These are phyloP conservation scores for Dactylis glomerata DNA, from an alignment of 176 grass and related monocot genomes.

Conservation along the genomic window DNA sequence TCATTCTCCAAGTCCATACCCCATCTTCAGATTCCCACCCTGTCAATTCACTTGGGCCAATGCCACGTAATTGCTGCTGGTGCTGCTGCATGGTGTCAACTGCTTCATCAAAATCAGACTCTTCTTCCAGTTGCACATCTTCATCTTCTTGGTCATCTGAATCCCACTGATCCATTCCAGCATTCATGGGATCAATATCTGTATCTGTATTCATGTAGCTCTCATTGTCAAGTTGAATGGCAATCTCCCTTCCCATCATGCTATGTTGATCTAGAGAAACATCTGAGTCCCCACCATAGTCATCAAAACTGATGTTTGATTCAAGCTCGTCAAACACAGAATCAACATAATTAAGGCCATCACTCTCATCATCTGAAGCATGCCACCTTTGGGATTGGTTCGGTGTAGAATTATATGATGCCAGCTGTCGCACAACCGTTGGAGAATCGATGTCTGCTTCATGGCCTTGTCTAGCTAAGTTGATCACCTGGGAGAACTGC, in stretches of 20 bases:
- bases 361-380: slow-evolving; percentile 48
- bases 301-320: slow-evolving; percentile 67
- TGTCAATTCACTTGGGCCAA: slow-evolving; percentile 13
- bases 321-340: slow-evolving; percentile 71
- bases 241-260: slow-evolving; percentile 40
- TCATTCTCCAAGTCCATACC: slow-evolving; percentile 33
- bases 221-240: slow-evolving; percentile 52
- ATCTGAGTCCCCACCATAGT: slow-evolving; percentile 72
- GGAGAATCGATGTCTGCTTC: slow-evolving; percentile 40
- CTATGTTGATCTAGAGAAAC: slow-evolving; percentile 56
- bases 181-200: slow-evolving; percentile 89
- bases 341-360: slow-evolving; percentile 42
- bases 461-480: slow-evolving; percentile 62
- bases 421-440: not conserved
- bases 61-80: slow-evolving; percentile 30
- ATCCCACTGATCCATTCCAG: slow-evolving; percentile 64
- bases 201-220: slow-evolving; percentile 61
- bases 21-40: slow-evolving; percentile 35
- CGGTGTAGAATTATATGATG: slow-evolving; percentile 42
- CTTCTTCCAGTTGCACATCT: slow-evolving; percentile 46
- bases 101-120: slow-evolving; percentile 59
- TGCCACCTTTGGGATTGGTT: slow-evolving; percentile 48
- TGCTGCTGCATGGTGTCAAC: slow-evolving; percentile 13
- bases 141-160: slow-evolving; percentile 59
- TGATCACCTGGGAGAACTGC: slow-evolving; percentile 62